phyloP scores from a whole-genome alignment of 2,329 filamentous ascomycete genomes.

The Claviceps paspali region DNA sequence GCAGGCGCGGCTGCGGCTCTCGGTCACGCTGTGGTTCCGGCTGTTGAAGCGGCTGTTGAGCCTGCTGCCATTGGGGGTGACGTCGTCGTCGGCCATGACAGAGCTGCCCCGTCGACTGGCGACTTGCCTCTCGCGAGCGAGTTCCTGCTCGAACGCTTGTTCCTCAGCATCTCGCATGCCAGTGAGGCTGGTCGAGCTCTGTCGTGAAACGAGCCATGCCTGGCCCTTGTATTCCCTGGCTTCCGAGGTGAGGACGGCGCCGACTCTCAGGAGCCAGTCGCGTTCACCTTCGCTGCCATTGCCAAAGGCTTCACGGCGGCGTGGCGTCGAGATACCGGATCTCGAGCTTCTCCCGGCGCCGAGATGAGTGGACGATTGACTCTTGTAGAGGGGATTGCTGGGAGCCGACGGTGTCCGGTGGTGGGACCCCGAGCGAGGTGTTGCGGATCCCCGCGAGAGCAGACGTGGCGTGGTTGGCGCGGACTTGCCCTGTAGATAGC shows the following conservation, averaged over 20 bases:
- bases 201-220: slow-evolving; percentile 50
- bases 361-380: slow-evolving; percentile 48
- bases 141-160: slow-evolving; percentile 34
- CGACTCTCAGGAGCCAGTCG: slow-evolving; percentile 51
- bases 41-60: slow-evolving; percentile 35
- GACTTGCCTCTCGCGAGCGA: slow-evolving; percentile 33
- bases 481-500: slow-evolving; percentile 47
- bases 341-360: slow-evolving; percentile 10
- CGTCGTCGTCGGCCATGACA: slow-evolving; percentile 21
- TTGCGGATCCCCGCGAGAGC: slow-evolving; percentile 38
- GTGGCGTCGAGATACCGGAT: slow-evolving; percentile 20
- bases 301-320: slow-evolving; percentile 16
- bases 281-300: slow-evolving; percentile 31
- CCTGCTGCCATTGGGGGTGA: slow-evolving; percentile 26
- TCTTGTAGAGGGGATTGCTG: slow-evolving; percentile 33
- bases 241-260: slow-evolving; percentile 45
- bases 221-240: slow-evolving; percentile 54
- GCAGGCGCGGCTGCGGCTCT: slow-evolving; percentile 23
- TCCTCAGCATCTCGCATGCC: slow-evolving; percentile 36
- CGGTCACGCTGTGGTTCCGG: slow-evolving; percentile 20
- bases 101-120: slow-evolving; percentile 32
- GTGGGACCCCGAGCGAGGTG: slow-evolving; percentile 30
- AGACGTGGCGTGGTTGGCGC: slow-evolving; percentile 50
- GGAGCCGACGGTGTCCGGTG: slow-evolving; percentile 25
- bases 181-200: slow-evolving; percentile 47